Evolutionary conservation across 75 land plant genomes (phyloP).

Genomic region (Picea glauca): DNA sequence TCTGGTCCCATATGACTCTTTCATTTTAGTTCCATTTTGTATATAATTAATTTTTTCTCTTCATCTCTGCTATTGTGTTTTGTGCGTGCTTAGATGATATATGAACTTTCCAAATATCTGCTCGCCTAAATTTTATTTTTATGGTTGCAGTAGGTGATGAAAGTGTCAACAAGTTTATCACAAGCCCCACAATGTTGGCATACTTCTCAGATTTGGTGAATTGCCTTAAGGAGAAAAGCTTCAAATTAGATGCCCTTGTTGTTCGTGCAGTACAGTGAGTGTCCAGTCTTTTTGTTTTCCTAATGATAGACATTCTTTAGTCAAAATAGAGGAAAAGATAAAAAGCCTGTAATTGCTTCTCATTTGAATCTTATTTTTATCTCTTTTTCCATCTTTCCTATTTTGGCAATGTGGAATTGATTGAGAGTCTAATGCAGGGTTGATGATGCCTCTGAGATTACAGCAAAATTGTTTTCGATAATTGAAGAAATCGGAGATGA

Average conservation of each 20-base stretch:
- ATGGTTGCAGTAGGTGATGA: constrained; percentile 65
- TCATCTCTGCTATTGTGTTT: neutral
- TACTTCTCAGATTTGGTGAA: constrained; percentile 63
- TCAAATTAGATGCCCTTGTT: constrained; percentile 40
- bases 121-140: constrained; percentile 20
- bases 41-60: neutral
- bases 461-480: constrained; percentile 29
- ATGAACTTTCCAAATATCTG: neutral
- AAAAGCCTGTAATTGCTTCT: neutral
- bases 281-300: constrained; percentile 6
- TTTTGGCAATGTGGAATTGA: neutral
- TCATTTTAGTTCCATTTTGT: neutral
- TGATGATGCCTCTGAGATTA: constrained; percentile 30
- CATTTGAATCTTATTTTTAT: neutral
- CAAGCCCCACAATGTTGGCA: constrained; percentile 42
- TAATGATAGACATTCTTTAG: neutral
- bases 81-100: neutral
- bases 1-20: constrained; percentile 1
- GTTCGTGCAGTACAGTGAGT: constrained; percentile 41
- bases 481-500: constrained; percentile 67
- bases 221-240: constrained; percentile 43
- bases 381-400: neutral
- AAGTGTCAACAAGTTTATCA: constrained; percentile 51
- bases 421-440: constrained; percentile 35
- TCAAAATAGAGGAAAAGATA: neutral